phyloP scores from a whole-genome alignment of 2,329 filamentous ascomycete genomes.

The Ciborinia camelliae region DNA sequence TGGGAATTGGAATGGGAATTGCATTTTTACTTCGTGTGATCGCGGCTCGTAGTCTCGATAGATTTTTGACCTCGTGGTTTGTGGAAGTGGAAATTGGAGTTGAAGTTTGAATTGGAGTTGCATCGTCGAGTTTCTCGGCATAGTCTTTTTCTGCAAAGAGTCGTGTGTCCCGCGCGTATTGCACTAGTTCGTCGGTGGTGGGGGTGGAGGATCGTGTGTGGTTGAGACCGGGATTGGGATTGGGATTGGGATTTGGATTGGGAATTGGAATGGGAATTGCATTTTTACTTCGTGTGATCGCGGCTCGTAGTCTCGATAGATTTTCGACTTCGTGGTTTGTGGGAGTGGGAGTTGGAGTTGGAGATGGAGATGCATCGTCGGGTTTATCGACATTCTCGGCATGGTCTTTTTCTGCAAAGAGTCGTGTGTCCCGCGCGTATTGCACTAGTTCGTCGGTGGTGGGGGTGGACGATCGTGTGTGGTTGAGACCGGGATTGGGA shows the following conservation, averaged over 20 bases:
- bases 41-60: neutral
- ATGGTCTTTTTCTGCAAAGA: neutral
- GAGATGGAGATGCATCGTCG: no score
- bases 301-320: neutral
- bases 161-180: neutral
- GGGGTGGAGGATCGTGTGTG: neutral
- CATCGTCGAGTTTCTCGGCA: fast-evolving
- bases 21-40: neutral
- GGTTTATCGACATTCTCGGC: fast-evolving
- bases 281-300: neutral
- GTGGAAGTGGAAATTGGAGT: fast-evolving
- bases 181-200: neutral
- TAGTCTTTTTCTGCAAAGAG: neutral
- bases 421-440: neutral
- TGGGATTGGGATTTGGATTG: neutral
- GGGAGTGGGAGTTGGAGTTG: fast-evolving
- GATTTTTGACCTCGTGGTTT: neutral
- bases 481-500: no score
- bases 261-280: no score
- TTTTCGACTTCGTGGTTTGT: neutral
- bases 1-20: fast-evolving
- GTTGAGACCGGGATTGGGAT: no score
- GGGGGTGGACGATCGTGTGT: neutral
- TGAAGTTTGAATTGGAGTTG: no score
- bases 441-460: neutral